phyloP scores from a whole-genome alignment of 805 yeast species.

The Cyberlindnera misumaiensis region DNA sequence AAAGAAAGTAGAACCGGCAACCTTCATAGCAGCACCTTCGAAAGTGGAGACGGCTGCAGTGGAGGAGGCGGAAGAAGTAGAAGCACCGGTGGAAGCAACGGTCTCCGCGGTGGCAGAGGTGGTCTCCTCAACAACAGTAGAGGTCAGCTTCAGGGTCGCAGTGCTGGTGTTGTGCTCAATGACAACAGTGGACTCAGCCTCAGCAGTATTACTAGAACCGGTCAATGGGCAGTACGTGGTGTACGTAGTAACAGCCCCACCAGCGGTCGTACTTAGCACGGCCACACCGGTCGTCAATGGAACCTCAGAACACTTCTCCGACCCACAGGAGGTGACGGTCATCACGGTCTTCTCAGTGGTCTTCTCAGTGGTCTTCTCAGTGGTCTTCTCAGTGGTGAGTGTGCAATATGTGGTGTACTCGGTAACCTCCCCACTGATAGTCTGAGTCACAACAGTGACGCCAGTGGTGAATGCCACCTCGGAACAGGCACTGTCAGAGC shows the following conservation, averaged over 20 bases:
- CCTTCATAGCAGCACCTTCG: slow-evolving; percentile 6
- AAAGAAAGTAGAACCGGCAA: slow-evolving; percentile 3
- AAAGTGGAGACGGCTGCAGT: slow-evolving; percentile 3
- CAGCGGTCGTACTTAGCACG: no score
- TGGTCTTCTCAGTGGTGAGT: slow-evolving; percentile 1
- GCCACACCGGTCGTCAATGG: no score
- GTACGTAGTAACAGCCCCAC: no score
- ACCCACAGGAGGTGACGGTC: not conserved
- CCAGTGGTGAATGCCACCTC: slow-evolving; percentile 9
- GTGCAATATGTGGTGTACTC: slow-evolving; percentile 8
- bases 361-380: not conserved
- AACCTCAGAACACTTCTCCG: not conserved
- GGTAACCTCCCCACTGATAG: slow-evolving; percentile 1
- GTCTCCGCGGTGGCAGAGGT: not conserved
- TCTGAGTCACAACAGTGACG: slow-evolving; percentile 11
- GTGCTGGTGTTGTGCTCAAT: not conserved
- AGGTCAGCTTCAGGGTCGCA: not conserved
- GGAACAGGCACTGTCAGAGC: slow-evolving; percentile 8
- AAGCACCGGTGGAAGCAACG: slow-evolving; percentile 1
- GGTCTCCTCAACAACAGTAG: not conserved
- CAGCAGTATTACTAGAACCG: not conserved
- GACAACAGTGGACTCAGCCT: not conserved
- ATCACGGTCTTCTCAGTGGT: not conserved
- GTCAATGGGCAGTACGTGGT: not conserved
- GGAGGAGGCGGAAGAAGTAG: not conserved